These are phyloP conservation scores for Colletotrichum shisoi DNA, from an alignment of 2,329 filamentous ascomycete genomes.

Conservation along the genomic window DNA sequence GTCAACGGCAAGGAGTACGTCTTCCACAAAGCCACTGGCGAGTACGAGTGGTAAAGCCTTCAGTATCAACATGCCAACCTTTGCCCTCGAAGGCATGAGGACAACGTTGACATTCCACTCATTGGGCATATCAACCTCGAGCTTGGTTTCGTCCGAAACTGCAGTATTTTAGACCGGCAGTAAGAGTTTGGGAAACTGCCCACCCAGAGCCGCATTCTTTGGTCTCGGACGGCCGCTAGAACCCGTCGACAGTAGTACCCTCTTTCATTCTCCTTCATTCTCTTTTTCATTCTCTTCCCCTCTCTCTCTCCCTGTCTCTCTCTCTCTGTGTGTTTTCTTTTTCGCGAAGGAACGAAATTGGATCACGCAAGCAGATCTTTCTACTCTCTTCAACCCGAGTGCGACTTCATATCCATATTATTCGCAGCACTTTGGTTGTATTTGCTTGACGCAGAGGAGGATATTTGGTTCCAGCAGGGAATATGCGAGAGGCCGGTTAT, in stretches of 20 bases:
- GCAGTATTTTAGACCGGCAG: constrained; percentile 13
- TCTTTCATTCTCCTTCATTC: not conserved
- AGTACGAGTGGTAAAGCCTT: constrained; percentile 87
- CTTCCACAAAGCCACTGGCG: constrained; percentile 96
- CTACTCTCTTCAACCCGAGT: not conserved
- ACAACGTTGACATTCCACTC: not conserved
- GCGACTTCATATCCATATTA: not conserved
- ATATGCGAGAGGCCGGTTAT: not conserved
- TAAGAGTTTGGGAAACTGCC: not conserved
- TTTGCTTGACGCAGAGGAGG: not conserved
- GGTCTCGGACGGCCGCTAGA: not conserved
- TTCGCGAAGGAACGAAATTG: constrained; percentile 5
- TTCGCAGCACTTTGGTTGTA: not conserved
- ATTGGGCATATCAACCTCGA: not conserved
- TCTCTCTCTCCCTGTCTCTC: too few relatives aligned
- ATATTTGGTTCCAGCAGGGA: not conserved
- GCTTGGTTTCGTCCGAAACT: not conserved
- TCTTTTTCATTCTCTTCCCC: too few relatives aligned
- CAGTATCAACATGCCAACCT: not conserved
- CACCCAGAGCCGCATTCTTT: not conserved
- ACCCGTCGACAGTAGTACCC: not conserved
- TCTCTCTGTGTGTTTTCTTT: not conserved
- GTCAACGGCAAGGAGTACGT: constrained; percentile 96
- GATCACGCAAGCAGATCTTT: constrained; percentile 1
- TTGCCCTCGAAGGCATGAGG: not conserved